Evolutionary conservation across 768 basidiomycete genomes (phyloP).

Genomic region (Termitomyces sp.): DNA sequence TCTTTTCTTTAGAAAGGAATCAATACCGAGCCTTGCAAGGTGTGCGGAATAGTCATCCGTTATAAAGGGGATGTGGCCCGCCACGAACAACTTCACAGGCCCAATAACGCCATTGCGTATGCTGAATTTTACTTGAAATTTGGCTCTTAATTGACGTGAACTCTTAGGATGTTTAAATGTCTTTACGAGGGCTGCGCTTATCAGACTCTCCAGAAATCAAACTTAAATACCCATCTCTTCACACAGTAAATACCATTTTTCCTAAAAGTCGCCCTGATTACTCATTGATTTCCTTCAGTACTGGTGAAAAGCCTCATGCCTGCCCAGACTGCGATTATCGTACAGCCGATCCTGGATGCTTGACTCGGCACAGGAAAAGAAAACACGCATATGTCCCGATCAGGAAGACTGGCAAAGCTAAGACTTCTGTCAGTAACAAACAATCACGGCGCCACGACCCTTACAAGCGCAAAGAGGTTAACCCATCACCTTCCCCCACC

Average conservation of each 20-base stretch:
- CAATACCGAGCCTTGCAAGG: constrained; percentile 14
- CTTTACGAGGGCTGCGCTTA: constrained; percentile 20
- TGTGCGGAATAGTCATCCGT: constrained; percentile 15
- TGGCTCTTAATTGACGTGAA: neutral
- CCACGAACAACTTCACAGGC: constrained; percentile 14
- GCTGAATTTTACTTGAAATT: neutral
- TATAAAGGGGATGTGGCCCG: constrained; percentile 16
- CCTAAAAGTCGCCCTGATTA: neutral
- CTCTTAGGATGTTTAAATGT: constrained; percentile 24
- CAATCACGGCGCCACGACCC: neutral
- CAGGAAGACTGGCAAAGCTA: neutral
- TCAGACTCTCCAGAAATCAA: constrained; percentile 24
- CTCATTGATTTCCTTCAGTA: constrained; percentile 14
- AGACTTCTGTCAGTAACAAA: neutral
- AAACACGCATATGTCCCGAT: constrained; percentile 18
- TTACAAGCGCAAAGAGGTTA: neutral
- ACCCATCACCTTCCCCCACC: neutral
- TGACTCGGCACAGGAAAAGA: constrained; percentile 27
- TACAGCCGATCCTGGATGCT: constrained; percentile 23
- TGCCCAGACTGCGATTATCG: constrained; percentile 23
- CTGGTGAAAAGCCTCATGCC: constrained; percentile 19
- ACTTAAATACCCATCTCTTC: constrained; percentile 25
- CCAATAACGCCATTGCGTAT: neutral
- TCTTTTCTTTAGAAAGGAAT: constrained; percentile 9
- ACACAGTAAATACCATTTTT: constrained; percentile 20